Base-by-base conservation (phyloP, 2,329 filamentous ascomycete genomes). In the Stagonosporopsis rhizophila region DNA sequence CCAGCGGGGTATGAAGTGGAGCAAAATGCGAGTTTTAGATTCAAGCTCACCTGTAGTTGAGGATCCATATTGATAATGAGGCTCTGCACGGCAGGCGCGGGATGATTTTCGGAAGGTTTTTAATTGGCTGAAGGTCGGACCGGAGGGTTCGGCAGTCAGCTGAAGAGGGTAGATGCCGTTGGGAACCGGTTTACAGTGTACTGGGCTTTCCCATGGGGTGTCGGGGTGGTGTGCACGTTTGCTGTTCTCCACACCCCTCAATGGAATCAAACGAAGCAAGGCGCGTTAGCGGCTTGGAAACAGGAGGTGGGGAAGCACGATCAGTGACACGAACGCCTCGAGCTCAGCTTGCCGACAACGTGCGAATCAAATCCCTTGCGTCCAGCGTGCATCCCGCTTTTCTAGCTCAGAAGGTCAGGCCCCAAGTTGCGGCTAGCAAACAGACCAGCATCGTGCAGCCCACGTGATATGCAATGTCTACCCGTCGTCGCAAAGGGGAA, bases 281-380 rank as follows among this genome's bases (percentile, higher is more conserved):
- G 39, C 37, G 48, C 51, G 55, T 55, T 58, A 54, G 59, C 52
- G 55, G 34, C 49, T 52, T 52, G 41, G 49, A 39, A 52, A 25
- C 27, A 47, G 34, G 42, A 47, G 39, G 56, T 54, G 46, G 40
- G 58, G 56, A 41, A 58, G 35, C 61, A 51, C 46, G 35, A 46
- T 17, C 40, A 40, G 46, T 45, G 22, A 40, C 53, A 56, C 47
- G 47, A 46, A 56, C 53, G 34, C 52, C 55, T 55, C 40, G 45
- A 62, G 47, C 41, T 44, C 11, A 23, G 27, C 44, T 42, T 56
- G 44, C 64, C 64, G 64, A 65, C 60, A 63, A 60, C n/a, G 41
- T 56, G 37, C 64, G 49, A 66, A 64, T 66, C 30, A 60, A 11
- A 53, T 39, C 38, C 53, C 53, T 48, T 51, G 44, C 48, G 15